Percentiles rank a stretch among this genome's conserved stretches.
Conservation (phyloP, 1,284 basidiomycete species). For the Exobasidium cylindrosporum region DNA sequence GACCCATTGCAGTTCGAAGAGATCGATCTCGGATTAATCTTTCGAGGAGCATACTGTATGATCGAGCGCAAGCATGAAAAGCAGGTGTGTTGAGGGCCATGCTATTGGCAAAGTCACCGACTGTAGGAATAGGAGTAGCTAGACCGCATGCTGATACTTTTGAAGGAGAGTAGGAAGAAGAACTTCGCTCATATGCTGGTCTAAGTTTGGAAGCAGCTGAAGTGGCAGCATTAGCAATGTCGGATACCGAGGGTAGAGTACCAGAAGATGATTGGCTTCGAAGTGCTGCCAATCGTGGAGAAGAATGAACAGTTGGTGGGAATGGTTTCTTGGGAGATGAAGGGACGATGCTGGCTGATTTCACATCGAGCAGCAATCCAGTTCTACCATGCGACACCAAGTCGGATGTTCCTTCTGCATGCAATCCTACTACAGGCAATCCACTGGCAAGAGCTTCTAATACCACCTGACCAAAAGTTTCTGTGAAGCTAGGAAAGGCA, state of each 20-base stretch:
- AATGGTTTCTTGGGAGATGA: neutral
- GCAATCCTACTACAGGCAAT: conserved; percentile 62
- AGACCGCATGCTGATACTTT: conserved; percentile 15
- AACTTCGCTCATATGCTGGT: conserved; percentile 1
- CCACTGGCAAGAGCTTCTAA: conserved; percentile 62
- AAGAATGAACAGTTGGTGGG: neutral
- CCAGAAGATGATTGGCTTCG: neutral
- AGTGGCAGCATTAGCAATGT: conserved; percentile 26
- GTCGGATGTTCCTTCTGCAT: conserved; percentile 63
- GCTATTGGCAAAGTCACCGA: conserved; percentile 49
- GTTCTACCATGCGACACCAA: conserved; percentile 60
- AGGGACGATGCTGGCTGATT: conserved; percentile 21
- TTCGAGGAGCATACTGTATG: conserved; percentile 59
- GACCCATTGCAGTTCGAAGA: conserved; percentile 57
- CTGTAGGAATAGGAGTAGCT: conserved; percentile 28
- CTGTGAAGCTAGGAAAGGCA: conserved; percentile 62
- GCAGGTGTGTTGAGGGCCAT: conserved; percentile 49
- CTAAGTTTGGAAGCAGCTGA: conserved; percentile 17
- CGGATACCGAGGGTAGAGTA: conserved; percentile 12
- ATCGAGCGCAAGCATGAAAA: conserved; percentile 55
- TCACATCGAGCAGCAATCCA: conserved; percentile 56
- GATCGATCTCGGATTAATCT: conserved; percentile 53
- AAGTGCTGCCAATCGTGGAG: conserved; percentile 8
- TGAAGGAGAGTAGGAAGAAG: neutral
- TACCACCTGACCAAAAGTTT: conserved; percentile 64